phyloP scores from a whole-genome alignment of 306 rosid genomes.

The Medicago arabica region DNA sequence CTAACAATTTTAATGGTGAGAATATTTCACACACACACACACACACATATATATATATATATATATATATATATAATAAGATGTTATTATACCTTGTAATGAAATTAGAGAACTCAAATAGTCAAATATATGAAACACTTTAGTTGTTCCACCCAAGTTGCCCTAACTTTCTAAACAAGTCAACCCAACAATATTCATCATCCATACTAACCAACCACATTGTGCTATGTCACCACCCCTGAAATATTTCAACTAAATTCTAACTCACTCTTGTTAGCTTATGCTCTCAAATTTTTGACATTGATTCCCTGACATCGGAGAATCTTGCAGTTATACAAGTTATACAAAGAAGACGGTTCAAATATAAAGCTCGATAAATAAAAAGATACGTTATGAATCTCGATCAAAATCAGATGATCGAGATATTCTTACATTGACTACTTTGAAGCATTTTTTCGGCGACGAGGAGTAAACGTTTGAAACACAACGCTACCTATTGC shows the following conservation, averaged over 20 bases:
- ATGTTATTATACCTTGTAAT: background rate
- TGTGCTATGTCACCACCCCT: slow-evolving; percentile 43
- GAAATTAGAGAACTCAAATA: background rate
- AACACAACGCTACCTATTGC: slow-evolving; percentile 68
- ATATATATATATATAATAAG: background rate
- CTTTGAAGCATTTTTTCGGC: slow-evolving; percentile 55
- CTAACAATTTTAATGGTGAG: background rate
- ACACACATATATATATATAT: too few species aligned
- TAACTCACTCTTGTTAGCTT: background rate
- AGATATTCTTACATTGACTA: background rate
- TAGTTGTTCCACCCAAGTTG: background rate
- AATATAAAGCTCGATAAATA: background rate
- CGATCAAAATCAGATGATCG: background rate
- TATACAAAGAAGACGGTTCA: background rate
- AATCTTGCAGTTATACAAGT: background rate
- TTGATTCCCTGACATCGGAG: background rate
- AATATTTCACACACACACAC: background rate
- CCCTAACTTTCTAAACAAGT: slow-evolving; percentile 38
- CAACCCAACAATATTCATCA: slow-evolving; percentile 37
- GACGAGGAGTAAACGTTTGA: slow-evolving; percentile 66
- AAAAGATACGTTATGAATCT: background rate
- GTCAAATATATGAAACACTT: background rate
- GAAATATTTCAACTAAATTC: slow-evolving; percentile 22
- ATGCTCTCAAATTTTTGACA: background rate
- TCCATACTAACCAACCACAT: slow-evolving; percentile 49